Conservation (phyloP, 768 basidiomycete genomes). For the Cystofilobasidium macerans region DNA sequence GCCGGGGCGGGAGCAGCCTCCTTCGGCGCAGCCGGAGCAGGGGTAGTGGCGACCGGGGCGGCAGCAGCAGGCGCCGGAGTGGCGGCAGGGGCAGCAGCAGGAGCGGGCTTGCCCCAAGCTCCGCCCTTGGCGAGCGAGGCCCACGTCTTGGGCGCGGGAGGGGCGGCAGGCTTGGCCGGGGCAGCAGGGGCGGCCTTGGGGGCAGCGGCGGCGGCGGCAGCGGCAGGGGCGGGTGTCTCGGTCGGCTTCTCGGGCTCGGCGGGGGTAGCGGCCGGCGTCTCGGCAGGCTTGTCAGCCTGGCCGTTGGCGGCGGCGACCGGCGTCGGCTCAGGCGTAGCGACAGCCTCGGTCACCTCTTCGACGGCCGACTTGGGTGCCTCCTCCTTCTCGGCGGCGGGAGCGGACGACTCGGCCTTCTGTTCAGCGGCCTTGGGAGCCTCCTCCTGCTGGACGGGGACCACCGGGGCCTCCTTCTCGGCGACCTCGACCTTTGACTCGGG, state of each 20-base stretch:
- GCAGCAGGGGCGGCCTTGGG: constrained; percentile 29
- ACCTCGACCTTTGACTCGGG: constrained; percentile 69
- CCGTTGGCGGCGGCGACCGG: constrained; percentile 7
- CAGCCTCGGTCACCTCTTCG: background rate
- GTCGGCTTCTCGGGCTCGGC: too few species aligned
- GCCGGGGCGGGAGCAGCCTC: constrained; percentile 27
- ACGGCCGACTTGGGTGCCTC: constrained; percentile 4
- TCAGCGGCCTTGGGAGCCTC: constrained; percentile 26
- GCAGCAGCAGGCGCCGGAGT: constrained; percentile 35
- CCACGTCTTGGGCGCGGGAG: constrained; percentile 65
- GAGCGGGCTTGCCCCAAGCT: constrained; percentile 56
- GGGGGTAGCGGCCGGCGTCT: background rate
- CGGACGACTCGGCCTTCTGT: constrained; percentile 5
- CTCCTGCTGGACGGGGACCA: constrained; percentile 32
- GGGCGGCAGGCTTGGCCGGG: constrained; percentile 32
- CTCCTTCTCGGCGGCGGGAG: constrained; percentile 9
- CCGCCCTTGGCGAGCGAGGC: constrained; percentile 63
- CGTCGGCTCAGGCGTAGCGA: constrained; percentile 25
- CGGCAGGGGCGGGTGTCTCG: constrained; percentile 33
- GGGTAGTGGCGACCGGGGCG: constrained; percentile 30
- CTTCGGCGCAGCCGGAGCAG: constrained; percentile 36
- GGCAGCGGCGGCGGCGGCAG: constrained; percentile 29
- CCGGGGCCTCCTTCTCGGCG: constrained; percentile 46
- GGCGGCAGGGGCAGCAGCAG: constrained; percentile 26
- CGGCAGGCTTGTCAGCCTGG: background rate